Evolutionary conservation across 1,139 yeast genomes (phyloP), one percentile per base, ranked within the genome.

Genomic region (Suhomyces wounanorum): DNA sequence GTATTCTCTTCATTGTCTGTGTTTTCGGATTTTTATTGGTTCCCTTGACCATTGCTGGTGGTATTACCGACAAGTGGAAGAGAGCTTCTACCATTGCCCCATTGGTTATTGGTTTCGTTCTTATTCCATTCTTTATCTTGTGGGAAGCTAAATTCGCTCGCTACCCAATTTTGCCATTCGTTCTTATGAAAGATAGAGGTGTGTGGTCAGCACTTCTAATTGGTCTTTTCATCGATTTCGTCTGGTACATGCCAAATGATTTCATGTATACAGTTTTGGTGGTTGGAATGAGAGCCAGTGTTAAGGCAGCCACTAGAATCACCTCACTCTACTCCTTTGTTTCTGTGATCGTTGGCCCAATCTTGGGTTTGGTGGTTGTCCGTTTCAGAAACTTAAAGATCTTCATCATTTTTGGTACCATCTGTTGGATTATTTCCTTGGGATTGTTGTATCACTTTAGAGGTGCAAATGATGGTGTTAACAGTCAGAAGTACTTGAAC

Each of bases 161-260:
- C 43, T 68, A 71, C 55, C 91, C 92, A n/a, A 66, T 87, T 44
- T 66, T 81, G 36, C 91, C 92, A 14, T 73, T 73, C 57, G 64
- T 72, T 35, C 72, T 84, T 57, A 64, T 87, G 63, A 81, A 72
- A 55, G 87, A 86, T 64, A 79, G 89, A 59, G 88, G 88, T 56
- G 83, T 86, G 28, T 58, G 79, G 75, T 55, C 75, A 9, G 86
- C 85, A 38, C 69, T 81, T 35, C 42, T 66, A 40, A 75, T 85
- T 56, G 87, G 81, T 26, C 65, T 82, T 52, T 68, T 81, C 52
- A 76, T 83, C 57, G 76, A 83, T 67, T 78, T 83, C 63, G 70
- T 83, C 47, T 85, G 81, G 80, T 79, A 80, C 68, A 81, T 85
- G 87, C 89, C 86, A 47, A 83, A 84, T 55, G 89, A 83, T 59